phyloP scores from a whole-genome alignment of 805 yeast species.

The Candida maltosa region DNA sequence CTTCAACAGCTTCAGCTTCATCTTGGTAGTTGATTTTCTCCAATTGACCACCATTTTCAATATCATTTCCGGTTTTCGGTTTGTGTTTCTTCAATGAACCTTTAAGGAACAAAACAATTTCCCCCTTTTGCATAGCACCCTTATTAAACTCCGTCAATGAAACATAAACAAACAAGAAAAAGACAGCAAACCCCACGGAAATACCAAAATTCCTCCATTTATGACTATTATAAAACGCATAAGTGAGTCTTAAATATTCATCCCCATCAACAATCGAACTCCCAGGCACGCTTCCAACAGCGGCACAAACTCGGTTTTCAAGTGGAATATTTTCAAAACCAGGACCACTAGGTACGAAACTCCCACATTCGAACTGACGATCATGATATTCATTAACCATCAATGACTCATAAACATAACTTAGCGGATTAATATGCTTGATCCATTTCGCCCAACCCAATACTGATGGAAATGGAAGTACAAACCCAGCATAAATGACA shows the following conservation, averaged over 20 bases:
- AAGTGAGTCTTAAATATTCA: slow-evolving; percentile 47
- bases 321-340: slow-evolving; percentile 4
- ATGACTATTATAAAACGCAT: slow-evolving; percentile 51
- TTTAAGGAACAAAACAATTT: slow-evolving; percentile 25
- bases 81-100: slow-evolving; percentile 27
- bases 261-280: slow-evolving; percentile 52
- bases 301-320: slow-evolving; percentile 38
- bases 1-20: slow-evolving; percentile 18
- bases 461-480: slow-evolving; percentile 37
- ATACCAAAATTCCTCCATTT: slow-evolving; percentile 82
- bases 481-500: slow-evolving; percentile 51
- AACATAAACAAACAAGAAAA: slow-evolving; percentile 34
- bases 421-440: slow-evolving; percentile 39
- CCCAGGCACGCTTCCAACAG: slow-evolving; percentile 60
- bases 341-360: slow-evolving; percentile 55
- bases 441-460: slow-evolving; percentile 66
- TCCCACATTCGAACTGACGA: slow-evolving; percentile 50
- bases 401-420: slow-evolving; percentile 50
- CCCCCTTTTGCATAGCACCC: slow-evolving; percentile 45
- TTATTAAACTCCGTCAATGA: slow-evolving; percentile 33
- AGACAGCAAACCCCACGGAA: slow-evolving; percentile 46
- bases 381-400: slow-evolving; percentile 63
- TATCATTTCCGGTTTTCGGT: slow-evolving; percentile 17
- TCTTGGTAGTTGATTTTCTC: slow-evolving; percentile 27
- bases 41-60: slow-evolving; percentile 13